Evolutionary conservation across 192 early-diverging fungal species (phyloP).

Genomic region (Coemansia sp.): DNA sequence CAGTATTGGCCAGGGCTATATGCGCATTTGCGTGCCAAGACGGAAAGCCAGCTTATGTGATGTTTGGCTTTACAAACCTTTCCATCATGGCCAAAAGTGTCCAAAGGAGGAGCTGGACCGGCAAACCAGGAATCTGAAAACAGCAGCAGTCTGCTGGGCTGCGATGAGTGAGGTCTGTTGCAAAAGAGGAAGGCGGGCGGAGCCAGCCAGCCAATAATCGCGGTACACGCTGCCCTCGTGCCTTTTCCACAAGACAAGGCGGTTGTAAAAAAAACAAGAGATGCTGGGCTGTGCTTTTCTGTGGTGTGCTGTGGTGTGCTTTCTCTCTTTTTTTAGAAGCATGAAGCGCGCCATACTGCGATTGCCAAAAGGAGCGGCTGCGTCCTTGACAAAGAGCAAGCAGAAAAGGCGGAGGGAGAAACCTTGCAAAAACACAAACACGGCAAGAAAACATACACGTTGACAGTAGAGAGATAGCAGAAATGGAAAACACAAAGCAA

Average conservation of each 20-base stretch:
- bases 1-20: neutral
- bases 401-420: neutral
- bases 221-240: conserved; percentile 15
- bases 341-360: conserved; percentile 17
- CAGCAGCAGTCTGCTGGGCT: too few relatives aligned
- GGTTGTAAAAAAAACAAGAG: too few relatives aligned
- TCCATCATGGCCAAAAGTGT: too few relatives aligned
- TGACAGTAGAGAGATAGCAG: conserved; percentile 2
- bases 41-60: neutral
- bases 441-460: neutral
- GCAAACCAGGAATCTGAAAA: too few relatives aligned
- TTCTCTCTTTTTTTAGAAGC: neutral
- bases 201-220: conserved; percentile 6
- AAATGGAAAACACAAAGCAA: neutral
- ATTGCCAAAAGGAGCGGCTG: conserved; percentile 13
- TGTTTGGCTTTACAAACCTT: neutral
- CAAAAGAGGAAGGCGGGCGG: too few relatives aligned
- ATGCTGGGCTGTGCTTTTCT: too few relatives aligned
- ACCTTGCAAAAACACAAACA: neutral
- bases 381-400: conserved; percentile 3
- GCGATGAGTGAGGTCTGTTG: too few relatives aligned
- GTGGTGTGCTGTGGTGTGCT: neutral
- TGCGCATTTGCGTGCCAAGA: neutral
- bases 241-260: too few relatives aligned
- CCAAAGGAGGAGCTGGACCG: too few relatives aligned